Percentiles rank a stretch among this genome's conserved stretches.
Conservation (phyloP, 2,329 filamentous ascomycete genomes). For the Chaetothyriales sp. region DNA sequence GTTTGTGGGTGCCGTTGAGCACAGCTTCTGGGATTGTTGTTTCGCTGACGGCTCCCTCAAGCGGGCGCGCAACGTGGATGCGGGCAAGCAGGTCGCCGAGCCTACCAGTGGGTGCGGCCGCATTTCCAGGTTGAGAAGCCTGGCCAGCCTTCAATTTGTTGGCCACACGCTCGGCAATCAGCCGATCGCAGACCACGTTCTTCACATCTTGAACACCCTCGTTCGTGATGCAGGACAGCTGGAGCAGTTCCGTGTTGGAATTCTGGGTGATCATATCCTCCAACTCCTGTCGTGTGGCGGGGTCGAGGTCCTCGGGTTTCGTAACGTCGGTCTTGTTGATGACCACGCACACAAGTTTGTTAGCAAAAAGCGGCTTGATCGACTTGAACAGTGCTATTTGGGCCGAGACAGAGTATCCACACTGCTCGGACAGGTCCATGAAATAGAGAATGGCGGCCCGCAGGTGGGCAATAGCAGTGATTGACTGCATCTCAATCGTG, state of each 20-base stretch:
- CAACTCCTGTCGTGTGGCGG: conserved; percentile 61
- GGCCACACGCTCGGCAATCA: conserved; percentile 82
- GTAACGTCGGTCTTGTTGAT: conserved; percentile 97
- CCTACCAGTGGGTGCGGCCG: conserved; percentile 61
- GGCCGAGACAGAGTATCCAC: conserved; percentile 80
- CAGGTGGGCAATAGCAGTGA: conserved; percentile 93
- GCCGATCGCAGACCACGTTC: conserved; percentile 81
- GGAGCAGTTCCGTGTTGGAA: conserved; percentile 80
- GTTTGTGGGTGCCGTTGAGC: conserved; percentile 52
- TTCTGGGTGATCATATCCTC: conserved; percentile 61
- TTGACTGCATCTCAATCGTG: conserved; percentile 98
- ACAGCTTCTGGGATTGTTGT: conserved; percentile 77
- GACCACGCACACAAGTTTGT: conserved; percentile 92
- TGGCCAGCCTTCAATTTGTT: conserved; percentile 88
- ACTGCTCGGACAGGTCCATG: conserved; percentile 95
- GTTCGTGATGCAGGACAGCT: conserved; percentile 85
- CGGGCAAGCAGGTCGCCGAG: conserved; percentile 80
- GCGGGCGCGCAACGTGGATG: conserved; percentile 92
- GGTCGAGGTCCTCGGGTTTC: conserved; percentile 71
- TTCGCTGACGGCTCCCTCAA: conserved; percentile 63
- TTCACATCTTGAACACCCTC: conserved; percentile 91
- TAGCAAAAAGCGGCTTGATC: conserved; percentile 91
- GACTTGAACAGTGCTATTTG: conserved; percentile 93
- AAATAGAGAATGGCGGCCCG: conserved; percentile 93
- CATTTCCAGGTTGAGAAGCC: conserved; percentile 65